Evolutionary conservation across 192 early-diverging fungal genomes (phyloP), one percentile per base, ranked within the genome.

Genomic region (Linnemannia elongata): DNA sequence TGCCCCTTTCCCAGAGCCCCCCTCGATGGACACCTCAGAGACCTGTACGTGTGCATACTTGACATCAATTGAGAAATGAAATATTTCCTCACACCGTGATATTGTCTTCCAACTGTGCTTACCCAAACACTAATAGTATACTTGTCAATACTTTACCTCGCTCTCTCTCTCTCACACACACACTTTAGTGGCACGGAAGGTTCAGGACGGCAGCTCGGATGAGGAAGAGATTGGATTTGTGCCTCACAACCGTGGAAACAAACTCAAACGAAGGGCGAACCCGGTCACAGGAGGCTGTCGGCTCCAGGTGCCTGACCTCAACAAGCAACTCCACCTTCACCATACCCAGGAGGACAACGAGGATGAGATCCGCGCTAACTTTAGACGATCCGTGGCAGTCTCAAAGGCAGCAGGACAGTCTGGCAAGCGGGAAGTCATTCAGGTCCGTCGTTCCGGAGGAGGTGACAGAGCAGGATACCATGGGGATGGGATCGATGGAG

Each of bases 161-260:
- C 17, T 44, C 39, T 36, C 18, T 75, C 15, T 49, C 12, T 49
- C 49, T 52, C 63, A n/a, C n/a, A n/a, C n/a, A n/a, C n/a, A n/a
- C n/a, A n/a, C n/a, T 20, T 15, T 81, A 87, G 85, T 66, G 4
- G 80, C 76, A 22, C 73, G 80, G 42, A 87, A 87, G 60, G 36
- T 81, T 9, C 74, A 80, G 52, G 89, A 89, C 2, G 81, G 44
- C 6, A 77, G 44, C 27, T 76, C 72, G 22, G 82, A 80, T 30
- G 82, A 89, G 39, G 80, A 88, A 71, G 89, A 90, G 66, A 78
- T 91, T 66, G 92, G 92, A 49, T 75, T 92, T 1, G 88, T 90
- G 41, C 93, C 94, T 41, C 93, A 93, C 76, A 95, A 95, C 81
- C 85, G 94, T 12, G 94, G 94, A 54, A 91, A 95, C 87, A 95